A percentile compares a stretch with the other conserved stretches of the same genome.
Conservation (phyloP, 352 stramenopile species). For the Hyaloperonospora arabidopsidis region DNA sequence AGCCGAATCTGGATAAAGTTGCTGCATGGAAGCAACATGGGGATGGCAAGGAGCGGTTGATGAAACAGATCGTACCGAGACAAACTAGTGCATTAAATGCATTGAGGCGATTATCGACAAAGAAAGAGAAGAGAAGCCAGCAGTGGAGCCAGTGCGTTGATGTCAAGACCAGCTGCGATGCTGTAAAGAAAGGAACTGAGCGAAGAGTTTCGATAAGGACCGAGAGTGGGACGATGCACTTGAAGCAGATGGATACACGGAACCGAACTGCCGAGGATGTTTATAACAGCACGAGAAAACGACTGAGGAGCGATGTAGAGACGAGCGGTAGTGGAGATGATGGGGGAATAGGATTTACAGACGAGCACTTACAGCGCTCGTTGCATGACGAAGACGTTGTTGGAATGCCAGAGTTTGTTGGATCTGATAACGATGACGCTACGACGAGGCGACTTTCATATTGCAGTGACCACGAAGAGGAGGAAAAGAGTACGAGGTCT, state of each 20-base stretch:
- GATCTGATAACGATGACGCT: background rate
- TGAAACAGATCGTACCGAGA: background rate
- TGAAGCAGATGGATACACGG: background rate
- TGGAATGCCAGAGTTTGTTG: background rate
- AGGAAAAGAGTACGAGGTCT: background rate
- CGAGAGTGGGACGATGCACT: background rate
- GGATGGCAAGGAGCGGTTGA: background rate
- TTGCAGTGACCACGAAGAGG: background rate
- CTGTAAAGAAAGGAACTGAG: background rate
- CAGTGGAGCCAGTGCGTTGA: too few relatives aligned
- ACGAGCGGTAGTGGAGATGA: background rate
- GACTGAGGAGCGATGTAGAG: conserved; percentile 1
- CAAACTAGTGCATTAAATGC: background rate
- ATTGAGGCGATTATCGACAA: conserved; percentile 4
- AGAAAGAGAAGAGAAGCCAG: conserved; percentile 2
- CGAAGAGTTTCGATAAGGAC: background rate
- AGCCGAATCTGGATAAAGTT: conserved; percentile 3
- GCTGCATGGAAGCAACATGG: conserved; percentile 2
- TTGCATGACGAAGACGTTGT: background rate
- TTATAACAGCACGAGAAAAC: background rate
- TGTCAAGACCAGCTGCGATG: too few relatives aligned
- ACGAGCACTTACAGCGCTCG: too few relatives aligned
- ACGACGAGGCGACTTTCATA: conserved; percentile 5
- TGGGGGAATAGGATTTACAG: too few relatives aligned
- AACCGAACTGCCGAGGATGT: background rate